Percentiles rank a stretch among this genome's conserved stretches.
Evolutionary conservation across 129 eudicot species (phyloP).

Genomic region (Centella asiatica): DNA sequence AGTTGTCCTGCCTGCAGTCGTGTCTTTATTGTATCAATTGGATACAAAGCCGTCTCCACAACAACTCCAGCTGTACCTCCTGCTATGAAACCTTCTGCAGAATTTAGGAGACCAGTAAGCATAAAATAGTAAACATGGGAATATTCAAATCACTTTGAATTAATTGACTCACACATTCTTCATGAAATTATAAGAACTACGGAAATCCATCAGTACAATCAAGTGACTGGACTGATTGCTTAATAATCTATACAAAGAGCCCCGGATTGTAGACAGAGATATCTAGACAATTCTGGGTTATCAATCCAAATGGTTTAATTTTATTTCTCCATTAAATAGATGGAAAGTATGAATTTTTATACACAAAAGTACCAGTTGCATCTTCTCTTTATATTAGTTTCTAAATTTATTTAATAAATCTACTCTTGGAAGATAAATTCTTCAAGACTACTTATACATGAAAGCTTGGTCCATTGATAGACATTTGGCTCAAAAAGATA

Average conservation of each 20-base stretch:
- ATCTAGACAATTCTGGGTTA: neutral
- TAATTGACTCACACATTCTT: neutral
- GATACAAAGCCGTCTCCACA: constrained; percentile 94
- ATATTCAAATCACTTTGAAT: neutral
- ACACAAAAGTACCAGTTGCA: no score
- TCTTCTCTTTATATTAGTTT: no score
- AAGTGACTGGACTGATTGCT: no score
- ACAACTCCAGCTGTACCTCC: constrained; percentile 99
- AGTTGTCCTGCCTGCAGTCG: constrained; percentile 72
- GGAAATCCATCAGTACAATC: no score
- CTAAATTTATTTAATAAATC: no score
- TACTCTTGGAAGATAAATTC: no score
- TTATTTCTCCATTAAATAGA: no score
- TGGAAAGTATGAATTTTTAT: no score
- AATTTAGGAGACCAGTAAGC: constrained; percentile 17
- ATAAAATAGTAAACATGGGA: neutral
- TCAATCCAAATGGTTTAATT: no score
- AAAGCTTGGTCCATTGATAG: no score
- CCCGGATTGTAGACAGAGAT: neutral
- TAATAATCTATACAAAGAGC: neutral
- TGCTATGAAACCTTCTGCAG: constrained; percentile 89
- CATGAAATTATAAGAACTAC: neutral
- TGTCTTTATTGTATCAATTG: constrained; percentile 94
- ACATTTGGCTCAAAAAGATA: neutral
- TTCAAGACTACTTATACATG: no score